phyloP scores from a whole-genome alignment of 106 monocot genomes.

The Acanthochlamys bracteata region DNA sequence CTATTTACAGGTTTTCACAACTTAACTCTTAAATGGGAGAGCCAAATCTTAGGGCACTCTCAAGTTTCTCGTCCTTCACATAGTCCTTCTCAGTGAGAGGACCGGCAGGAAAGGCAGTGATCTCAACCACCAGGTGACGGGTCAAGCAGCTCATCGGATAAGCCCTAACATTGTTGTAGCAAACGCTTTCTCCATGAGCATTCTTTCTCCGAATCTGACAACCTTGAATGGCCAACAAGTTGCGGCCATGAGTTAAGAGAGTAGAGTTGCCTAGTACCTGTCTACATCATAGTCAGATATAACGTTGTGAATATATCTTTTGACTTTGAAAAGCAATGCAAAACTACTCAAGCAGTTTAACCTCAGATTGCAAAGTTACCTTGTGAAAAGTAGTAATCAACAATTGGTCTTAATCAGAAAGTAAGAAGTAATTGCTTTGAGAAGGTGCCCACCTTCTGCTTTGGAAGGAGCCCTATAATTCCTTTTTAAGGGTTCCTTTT shows the following conservation, averaged over 20 bases:
- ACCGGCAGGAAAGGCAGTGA: constrained; percentile 90
- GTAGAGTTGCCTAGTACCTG: no score
- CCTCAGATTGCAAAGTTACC: constrained; percentile 22
- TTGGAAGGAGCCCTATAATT: constrained; percentile 86
- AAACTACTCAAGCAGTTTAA: no score
- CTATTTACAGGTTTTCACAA: no score
- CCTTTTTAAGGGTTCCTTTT: constrained; percentile 87
- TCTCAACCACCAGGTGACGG: constrained; percentile 87
- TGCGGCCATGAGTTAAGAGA: no score
- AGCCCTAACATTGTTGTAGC: constrained; percentile 95
- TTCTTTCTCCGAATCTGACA: constrained; percentile 92
- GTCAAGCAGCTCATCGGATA: constrained; percentile 96
- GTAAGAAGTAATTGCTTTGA: constrained; percentile 74
- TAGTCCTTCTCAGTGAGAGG: constrained; percentile 85
- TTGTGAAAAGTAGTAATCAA: constrained; percentile 79
- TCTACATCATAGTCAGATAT: no score
- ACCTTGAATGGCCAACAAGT: constrained; percentile 36
- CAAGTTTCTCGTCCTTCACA: constrained; percentile 84
- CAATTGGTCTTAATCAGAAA: constrained; percentile 91
- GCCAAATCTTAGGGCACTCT: constrained; percentile 70
- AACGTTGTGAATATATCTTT: no score
- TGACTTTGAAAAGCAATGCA: no score
- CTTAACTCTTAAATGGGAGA: constrained; percentile 51
- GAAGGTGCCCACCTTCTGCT: constrained; percentile 60
- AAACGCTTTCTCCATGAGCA: constrained; percentile 92